phyloP scores from a whole-genome alignment of 495 filamentous ascomycete species.

The Evernia prunastri region DNA sequence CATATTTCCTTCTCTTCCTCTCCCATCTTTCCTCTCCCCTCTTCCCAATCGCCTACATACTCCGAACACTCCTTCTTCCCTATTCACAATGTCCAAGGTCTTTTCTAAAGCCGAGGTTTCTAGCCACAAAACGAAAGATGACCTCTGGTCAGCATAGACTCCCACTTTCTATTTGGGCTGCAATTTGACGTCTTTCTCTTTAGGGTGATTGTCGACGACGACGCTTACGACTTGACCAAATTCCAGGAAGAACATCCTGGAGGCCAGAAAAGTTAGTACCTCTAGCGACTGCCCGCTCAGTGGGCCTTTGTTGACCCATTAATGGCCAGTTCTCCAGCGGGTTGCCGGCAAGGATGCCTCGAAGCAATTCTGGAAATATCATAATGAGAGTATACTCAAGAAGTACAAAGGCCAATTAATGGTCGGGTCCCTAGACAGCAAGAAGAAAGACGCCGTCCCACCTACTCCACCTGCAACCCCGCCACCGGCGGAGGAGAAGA shows the following conservation, averaged over 20 bases:
- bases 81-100: constrained; percentile 69
- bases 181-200: background rate
- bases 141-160: constrained; percentile 51
- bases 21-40: no score
- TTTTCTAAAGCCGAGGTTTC: constrained; percentile 82
- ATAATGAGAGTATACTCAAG: constrained; percentile 90
- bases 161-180: background rate
- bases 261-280: constrained; percentile 81
- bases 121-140: constrained; percentile 79
- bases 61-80: background rate
- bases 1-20: background rate
- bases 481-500: constrained; percentile 44
- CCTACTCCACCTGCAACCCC: constrained; percentile 49
- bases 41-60: background rate
- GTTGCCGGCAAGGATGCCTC: constrained; percentile 95
- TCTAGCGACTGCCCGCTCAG: background rate
- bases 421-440: constrained; percentile 84
- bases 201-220: constrained; percentile 77
- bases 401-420: constrained; percentile 86
- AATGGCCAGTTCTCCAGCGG: constrained; percentile 63
- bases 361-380: constrained; percentile 99
- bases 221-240: constrained; percentile 93
- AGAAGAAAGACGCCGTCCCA: constrained; percentile 56
- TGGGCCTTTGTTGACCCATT: constrained; percentile 8
- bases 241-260: constrained; percentile 93